Percentiles rank a stretch among this genome's conserved stretches.
These are phyloP conservation scores for Trichosporon sp. DNA, from an alignment of 1,284 basidiomycete genomes.

Conservation along the genomic window DNA sequence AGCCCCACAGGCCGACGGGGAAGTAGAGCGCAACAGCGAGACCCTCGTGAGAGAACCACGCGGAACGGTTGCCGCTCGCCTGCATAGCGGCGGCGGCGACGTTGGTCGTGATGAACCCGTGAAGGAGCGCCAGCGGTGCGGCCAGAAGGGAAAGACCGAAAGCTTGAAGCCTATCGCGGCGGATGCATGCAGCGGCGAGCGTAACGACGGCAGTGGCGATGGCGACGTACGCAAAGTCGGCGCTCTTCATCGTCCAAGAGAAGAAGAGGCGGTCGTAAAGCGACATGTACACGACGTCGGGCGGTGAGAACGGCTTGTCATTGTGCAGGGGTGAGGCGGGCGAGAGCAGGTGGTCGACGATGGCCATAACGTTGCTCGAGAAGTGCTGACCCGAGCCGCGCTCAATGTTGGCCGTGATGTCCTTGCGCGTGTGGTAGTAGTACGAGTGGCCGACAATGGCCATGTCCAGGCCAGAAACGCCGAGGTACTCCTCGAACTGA, in stretches of 20 bases:
- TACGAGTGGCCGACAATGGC: constrained; percentile 88
- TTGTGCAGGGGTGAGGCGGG: constrained; percentile 47
- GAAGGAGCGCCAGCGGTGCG: constrained; percentile 56
- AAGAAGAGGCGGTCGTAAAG: constrained; percentile 70
- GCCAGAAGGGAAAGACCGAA: constrained; percentile 63
- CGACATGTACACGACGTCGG: constrained; percentile 69
- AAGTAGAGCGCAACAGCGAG: constrained; percentile 75
- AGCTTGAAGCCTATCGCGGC: constrained; percentile 48
- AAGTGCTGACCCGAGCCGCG: constrained; percentile 69
- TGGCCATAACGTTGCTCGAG: constrained; percentile 83
- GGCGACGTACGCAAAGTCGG: constrained; percentile 69
- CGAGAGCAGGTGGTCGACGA: constrained; percentile 74
- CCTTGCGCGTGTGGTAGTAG: constrained; percentile 78
- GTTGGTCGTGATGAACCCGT: constrained; percentile 67
- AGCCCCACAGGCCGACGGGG: constrained; percentile 66
- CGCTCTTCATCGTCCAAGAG: constrained; percentile 69
- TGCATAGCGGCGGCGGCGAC: constrained; percentile 72
- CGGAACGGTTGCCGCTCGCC: constrained; percentile 63
- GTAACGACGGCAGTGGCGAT: constrained; percentile 59
- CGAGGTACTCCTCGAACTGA: constrained; percentile 90
- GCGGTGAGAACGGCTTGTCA: constrained; percentile 45
- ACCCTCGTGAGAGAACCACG: constrained; percentile 69
- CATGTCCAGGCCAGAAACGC: constrained; percentile 85
- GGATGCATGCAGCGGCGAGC: constrained; percentile 45
- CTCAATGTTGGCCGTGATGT: constrained; percentile 44